Evolutionary conservation across 148 eudicot genomes (phyloP).

Genomic region (Rhododendron simsii): DNA sequence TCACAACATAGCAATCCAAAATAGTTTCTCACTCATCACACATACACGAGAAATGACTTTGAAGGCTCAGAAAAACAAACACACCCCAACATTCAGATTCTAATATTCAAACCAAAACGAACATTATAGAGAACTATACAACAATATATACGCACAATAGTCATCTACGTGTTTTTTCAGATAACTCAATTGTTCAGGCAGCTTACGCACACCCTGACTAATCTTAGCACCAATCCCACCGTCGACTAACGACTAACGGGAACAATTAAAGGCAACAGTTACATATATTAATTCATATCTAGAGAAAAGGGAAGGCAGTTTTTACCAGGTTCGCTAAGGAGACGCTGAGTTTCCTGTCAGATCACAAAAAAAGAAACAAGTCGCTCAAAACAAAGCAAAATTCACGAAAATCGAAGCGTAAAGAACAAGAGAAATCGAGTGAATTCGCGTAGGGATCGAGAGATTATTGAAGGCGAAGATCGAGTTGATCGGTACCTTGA

Average conservation of each 20-base stretch:
- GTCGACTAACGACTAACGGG: not conserved
- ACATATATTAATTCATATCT: not conserved
- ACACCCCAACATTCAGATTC: not conserved
- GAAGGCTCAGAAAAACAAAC: not conserved
- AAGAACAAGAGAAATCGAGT: conserved; percentile 6
- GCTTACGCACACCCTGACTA: not conserved
- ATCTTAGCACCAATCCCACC: not conserved
- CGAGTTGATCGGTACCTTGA: conserved; percentile 38
- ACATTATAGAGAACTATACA: not conserved
- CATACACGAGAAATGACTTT: not conserved
- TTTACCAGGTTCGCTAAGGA: conserved; percentile 89
- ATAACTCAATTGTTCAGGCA: not conserved
- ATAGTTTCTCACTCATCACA: not conserved
- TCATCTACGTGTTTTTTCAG: not conserved
- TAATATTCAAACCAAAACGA: not conserved
- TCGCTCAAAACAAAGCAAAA: not conserved
- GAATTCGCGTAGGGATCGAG: conserved; percentile 22
- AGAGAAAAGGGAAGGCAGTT: not conserved
- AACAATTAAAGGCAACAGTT: not conserved
- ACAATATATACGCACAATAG: not conserved
- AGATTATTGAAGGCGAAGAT: conserved; percentile 7
- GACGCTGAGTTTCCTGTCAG: conserved; percentile 90
- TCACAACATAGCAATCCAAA: not conserved
- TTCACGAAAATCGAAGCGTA: not conserved
- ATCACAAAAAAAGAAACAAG: conserved; percentile 1